Base-by-base conservation (phyloP, 768 basidiomycete species). In the Suillus bovinus region DNA sequence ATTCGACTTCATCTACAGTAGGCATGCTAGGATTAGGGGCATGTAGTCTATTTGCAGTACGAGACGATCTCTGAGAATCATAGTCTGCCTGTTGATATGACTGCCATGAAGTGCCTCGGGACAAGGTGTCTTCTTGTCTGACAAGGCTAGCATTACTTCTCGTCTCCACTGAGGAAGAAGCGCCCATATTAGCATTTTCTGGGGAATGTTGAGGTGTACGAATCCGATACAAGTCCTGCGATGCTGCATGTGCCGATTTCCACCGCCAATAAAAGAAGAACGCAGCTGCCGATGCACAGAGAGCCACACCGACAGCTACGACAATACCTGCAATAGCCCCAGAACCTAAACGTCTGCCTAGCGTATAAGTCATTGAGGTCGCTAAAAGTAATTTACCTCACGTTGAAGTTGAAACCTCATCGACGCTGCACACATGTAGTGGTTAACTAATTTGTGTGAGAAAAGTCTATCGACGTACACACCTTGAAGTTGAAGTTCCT, bases 251-350 rank as follows among this genome's bases (percentile, higher is more conserved):
- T 1, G 64, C 65, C 20, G 66, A 65, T 63, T 64, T 76, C 72
- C 72, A 76, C 9, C 70, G 69, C 36, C 67, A 63, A 36, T 71
- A 76, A 41, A 72, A 75, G 58, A 73, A 61, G 46, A 70, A 9
- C 4, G 72, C 68, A 16, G 47, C 63, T 10, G 54, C 66, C 1
- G 58, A 58, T 31, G 64, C 46, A 11, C 66, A 24, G 22, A 69
- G 8, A 27, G 70, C 72, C 5, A 47, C 54, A 17, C 34, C 66
- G 4, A 24, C 50, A 46, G 64, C 67, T 5, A 73, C 20, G 22
- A 31, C 65, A 50, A 73, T 66, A 1, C 72, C 73, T 27, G 58
- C 65, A 63, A 72, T 68, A 4, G 66, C 67, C 5, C 73, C 72
- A 17, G 70, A 42, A 54, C 63, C 58, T 7, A 74, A 59, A 20